phyloP scores from a whole-genome alignment of 805 yeast species.

The Saccharomycopsis microspora region DNA sequence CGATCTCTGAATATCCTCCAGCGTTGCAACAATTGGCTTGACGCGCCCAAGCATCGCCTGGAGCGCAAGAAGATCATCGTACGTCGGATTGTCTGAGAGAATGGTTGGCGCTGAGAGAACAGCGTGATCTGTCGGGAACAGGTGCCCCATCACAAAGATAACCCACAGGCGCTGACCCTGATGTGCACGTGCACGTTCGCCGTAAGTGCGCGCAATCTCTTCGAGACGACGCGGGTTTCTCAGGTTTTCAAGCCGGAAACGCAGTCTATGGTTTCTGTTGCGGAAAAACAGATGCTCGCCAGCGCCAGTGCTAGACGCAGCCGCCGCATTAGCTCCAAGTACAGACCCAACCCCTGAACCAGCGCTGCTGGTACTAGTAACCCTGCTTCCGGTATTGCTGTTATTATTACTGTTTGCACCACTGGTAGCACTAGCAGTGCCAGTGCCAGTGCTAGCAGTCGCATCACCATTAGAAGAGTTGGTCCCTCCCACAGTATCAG shows the following conservation, averaged over 20 bases:
- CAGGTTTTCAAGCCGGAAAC: constrained; percentile 14
- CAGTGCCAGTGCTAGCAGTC: not conserved
- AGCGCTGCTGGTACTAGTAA: not conserved
- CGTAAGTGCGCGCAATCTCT: constrained; percentile 15
- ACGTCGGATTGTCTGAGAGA: constrained; percentile 37
- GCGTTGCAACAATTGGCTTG: constrained; percentile 31
- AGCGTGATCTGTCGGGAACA: constrained; percentile 38
- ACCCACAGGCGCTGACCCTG: constrained; percentile 38
- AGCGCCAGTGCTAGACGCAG: constrained; percentile 1
- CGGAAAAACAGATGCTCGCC: constrained; percentile 10
- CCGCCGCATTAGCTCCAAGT: too few species aligned
- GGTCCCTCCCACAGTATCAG: not conserved
- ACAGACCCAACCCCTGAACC: not conserved
- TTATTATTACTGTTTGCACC: not conserved
- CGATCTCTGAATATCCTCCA: constrained; percentile 28
- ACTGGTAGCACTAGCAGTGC: not conserved
- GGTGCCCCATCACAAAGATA: constrained; percentile 50
- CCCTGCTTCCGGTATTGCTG: not conserved
- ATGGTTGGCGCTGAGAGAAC: constrained; percentile 35
- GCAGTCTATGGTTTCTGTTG: constrained; percentile 14
- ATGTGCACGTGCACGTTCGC: constrained; percentile 1
- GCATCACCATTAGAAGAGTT: not conserved
- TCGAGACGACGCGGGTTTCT: constrained; percentile 13
- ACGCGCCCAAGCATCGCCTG: constrained; percentile 37
- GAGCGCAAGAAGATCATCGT: constrained; percentile 36